Evolutionary conservation across 2,329 filamentous ascomycete species (phyloP), one percentile per base, ranked within the genome.

Genomic region (Ophiobolus disseminans): DNA sequence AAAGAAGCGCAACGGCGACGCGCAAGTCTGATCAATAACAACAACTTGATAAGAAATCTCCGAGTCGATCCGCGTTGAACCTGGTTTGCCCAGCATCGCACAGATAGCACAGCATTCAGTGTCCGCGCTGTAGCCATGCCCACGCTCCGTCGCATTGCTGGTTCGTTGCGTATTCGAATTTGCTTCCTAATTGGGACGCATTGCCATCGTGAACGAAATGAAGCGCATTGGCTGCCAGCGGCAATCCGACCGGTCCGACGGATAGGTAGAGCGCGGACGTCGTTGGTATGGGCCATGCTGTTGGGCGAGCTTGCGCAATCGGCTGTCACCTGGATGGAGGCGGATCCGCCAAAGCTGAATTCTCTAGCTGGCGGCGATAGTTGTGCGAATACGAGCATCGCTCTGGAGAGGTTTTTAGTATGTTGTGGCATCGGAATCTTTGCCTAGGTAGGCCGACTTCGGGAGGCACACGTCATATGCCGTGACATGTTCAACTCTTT

Each of bases 41-140:
- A n/a, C 34, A 48, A 38, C 39, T 46, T 31, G n/a, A 26, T 21
- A 26, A 36, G 47, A 48, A 53, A 48, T 56, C 53, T 56, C 53
- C 53, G 53, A 45, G 55, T 39, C 35, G 44, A 56, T 48, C 52
- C n/a, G 32, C 40, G 19, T 9, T 19, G 22, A 21, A 21, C 35
- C 13, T 22, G 35, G 20, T 38, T 20, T 22, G n/a, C 16, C 21
- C 35, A 14, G 41, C 41, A 44, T 44, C 22, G 39, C 39, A 41
- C 39, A 41, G 39, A 41, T 41, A 31, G 26, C 31, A 35, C 30
- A 13, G 6, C 20, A 20, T 17, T 16, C 31, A 5, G 30, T 25
- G 19, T 17, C 16, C 34, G 25, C 13, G 16, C 43, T 37, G 36
- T 32, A n/a, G 43, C 19, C 22, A 43, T 43, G 41, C 32, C 16